These are phyloP conservation scores for Dipteronia dyeriana DNA, from an alignment of 345 rosid species.

Conservation along the genomic window DNA sequence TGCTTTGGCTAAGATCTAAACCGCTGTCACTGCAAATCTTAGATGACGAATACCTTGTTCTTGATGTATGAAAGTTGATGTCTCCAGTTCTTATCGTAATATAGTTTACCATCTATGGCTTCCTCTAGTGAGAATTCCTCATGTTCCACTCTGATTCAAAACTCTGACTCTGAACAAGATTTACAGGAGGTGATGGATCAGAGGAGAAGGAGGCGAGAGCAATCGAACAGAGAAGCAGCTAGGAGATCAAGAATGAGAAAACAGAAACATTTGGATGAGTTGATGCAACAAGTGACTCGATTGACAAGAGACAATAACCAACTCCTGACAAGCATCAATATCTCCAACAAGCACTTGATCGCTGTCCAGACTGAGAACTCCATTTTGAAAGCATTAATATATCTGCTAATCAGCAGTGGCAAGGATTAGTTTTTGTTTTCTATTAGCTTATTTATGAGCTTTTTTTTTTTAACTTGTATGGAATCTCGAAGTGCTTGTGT, in stretches of 20 bases:
- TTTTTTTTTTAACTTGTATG: too few relatives aligned
- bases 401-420: too few relatives aligned
- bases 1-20: slow-evolving; percentile 15
- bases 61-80: slow-evolving; percentile 73
- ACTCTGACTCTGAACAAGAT: slow-evolving; percentile 62
- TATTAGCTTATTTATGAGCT: too few relatives aligned
- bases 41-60: slow-evolving; percentile 39
- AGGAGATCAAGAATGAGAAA: slow-evolving; percentile 86
- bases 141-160: slow-evolving; percentile 38
- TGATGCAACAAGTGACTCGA: slow-evolving; percentile 51
- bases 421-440: too few relatives aligned
- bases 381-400: slow-evolving; percentile 46
- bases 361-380: slow-evolving; percentile 75
- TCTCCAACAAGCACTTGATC: slow-evolving; percentile 55
- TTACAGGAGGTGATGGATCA: slow-evolving; percentile 49
- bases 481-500: too few relatives aligned
- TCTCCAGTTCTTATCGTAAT: slow-evolving; percentile 88
- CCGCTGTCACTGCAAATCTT: slow-evolving; percentile 17
- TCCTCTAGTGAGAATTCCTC: slow-evolving; percentile 63
- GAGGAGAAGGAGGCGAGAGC: slow-evolving; percentile 81
- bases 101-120: slow-evolving; percentile 33
- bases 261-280: slow-evolving; percentile 76
- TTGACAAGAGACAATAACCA: slow-evolving; percentile 56
- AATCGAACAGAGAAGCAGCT: slow-evolving; percentile 89
- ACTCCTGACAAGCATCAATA: slow-evolving; percentile 47